phyloP scores from a whole-genome alignment of 2,329 filamentous ascomycete species.

The Curvularia hawaiiensis region DNA sequence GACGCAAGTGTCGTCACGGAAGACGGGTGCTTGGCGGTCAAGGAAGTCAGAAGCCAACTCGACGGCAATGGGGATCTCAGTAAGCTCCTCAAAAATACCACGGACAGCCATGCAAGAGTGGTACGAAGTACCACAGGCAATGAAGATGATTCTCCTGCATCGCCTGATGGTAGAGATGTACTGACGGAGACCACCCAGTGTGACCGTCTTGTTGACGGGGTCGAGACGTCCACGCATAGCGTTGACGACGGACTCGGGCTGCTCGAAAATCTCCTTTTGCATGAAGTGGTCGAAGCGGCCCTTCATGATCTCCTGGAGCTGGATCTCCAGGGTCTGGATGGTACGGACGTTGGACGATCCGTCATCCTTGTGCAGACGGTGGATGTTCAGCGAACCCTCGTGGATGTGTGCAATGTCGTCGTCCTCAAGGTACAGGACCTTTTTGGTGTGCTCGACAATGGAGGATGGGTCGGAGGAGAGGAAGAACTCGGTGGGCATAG shows the following conservation, averaged over 20 bases:
- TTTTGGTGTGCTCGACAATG: conserved; percentile 99
- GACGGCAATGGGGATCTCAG: conserved; percentile 96
- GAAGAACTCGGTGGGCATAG: conserved; percentile 99
- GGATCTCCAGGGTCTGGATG: conserved; percentile 97
- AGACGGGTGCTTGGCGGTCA: conserved; percentile 93
- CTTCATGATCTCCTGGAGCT: conserved; percentile 99
- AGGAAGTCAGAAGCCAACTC: conserved; percentile 98
- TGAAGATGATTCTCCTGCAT: conserved; percentile 97
- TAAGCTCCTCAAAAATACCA: conserved; percentile 96
- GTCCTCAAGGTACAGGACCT: conserved; percentile 99
- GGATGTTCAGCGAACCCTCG: conserved; percentile 98
- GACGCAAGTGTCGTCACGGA: conserved; percentile 98
- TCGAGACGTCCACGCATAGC: conserved; percentile 99
- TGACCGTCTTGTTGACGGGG: conserved; percentile 90
- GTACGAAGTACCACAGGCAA: conserved; percentile 97
- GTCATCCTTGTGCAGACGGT: conserved; percentile 95
- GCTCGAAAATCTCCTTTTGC: conserved; percentile 99
- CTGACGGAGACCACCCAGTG: conserved; percentile 90
- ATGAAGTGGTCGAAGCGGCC: conserved; percentile 99
- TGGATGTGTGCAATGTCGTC: conserved; percentile 99
- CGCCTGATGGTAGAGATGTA: conserved; percentile 97
- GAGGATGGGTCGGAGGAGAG: conserved; percentile 97
- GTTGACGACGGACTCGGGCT: conserved; percentile 99
- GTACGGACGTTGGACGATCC: conserved; percentile 95
- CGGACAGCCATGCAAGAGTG: conserved; percentile 99